Evolutionary conservation across 305 asterid genomes (phyloP), one percentile per base, ranked within the genome.

Genomic region (Coffea humblotiana): DNA sequence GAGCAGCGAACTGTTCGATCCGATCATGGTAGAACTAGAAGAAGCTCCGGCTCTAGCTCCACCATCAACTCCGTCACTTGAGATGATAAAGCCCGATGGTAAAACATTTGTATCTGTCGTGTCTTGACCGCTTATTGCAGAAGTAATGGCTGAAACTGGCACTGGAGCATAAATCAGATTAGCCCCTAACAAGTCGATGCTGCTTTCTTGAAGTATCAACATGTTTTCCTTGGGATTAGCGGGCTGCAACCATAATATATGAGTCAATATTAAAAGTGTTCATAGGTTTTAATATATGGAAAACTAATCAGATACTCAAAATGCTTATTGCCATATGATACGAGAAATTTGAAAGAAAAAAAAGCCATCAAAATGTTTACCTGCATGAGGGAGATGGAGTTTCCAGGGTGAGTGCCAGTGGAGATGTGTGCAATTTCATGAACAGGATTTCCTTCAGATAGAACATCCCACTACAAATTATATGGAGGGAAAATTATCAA

Each of bases 51-150:
- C 78, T 82, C 80, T 87, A 25, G 5, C 3, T 47, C 75, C 85
- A 35, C 70, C 78, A 10, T 78, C 76, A 15, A 48, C 48, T 1
- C 90, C 92, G 21, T 92, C 93, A 0, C 86, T 56, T 15, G 97
- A 89, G 75, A 94, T 91, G 47, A 91, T 65, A 11, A 86, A 89
- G 12, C 97, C 97, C 0, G 95, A 91, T 16, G 97, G 98, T 1
- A 90, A 91, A 77, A 92, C 84, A 0, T 92, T 85, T 71, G 86
- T 71, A 32, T 54, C 77, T 23, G 54, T 48, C 0, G 79, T 76
- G 78, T 91, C 94, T 18, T 63, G 90, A 3, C 94, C 94, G 29
- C 76, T 82, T 0, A 90, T 80, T 19, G 86, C 86, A 21, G 86
- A 56, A 3, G 79, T 54, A 48, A 93, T 45, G 2, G 84, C 65